Conservation (phyloP, 176 grass and related monocot species). For the Rhynchospora pubera region DNA sequence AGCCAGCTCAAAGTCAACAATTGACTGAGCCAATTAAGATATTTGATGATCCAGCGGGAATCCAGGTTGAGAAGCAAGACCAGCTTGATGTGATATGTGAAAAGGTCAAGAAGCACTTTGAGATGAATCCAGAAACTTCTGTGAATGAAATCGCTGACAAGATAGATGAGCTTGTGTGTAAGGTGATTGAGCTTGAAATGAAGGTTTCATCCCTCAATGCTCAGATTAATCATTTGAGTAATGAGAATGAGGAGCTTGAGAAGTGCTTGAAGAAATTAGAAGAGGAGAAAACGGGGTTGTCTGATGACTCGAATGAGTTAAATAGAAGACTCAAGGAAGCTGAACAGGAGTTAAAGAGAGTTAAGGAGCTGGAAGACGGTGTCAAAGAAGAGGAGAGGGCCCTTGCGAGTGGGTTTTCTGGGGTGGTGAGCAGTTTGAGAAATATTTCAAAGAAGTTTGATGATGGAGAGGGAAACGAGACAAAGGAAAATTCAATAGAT, state of each 20-base stretch:
- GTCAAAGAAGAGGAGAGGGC: conserved; percentile 38
- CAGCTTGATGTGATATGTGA: conserved; percentile 53
- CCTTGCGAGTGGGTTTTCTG: conserved; percentile 33
- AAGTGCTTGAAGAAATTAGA: conserved; percentile 45
- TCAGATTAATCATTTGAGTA: conserved; percentile 50
- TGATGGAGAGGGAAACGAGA: conserved; percentile 9
- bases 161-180: conserved; percentile 76
- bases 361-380: conserved; percentile 38
- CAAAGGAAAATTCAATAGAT: conserved; percentile 6
- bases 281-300: conserved; percentile 37
- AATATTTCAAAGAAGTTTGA: conserved; percentile 47
- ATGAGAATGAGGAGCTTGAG: conserved; percentile 47
- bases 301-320: conserved; percentile 41
- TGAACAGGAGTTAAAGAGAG: conserved; percentile 46
- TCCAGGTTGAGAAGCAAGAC: conserved; percentile 6
- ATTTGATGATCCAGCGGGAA: neutral
- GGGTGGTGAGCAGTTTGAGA: conserved; percentile 43
- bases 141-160: conserved; percentile 53
- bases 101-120: conserved; percentile 54
- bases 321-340: conserved; percentile 42
- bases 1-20: neutral
- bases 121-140: conserved; percentile 46
- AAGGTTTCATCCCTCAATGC: conserved; percentile 50
- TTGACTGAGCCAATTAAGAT: conserved; percentile 8
- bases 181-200: conserved; percentile 58